phyloP scores from a whole-genome alignment of 768 basidiomycete genomes.

The Pleurotus djamor region DNA sequence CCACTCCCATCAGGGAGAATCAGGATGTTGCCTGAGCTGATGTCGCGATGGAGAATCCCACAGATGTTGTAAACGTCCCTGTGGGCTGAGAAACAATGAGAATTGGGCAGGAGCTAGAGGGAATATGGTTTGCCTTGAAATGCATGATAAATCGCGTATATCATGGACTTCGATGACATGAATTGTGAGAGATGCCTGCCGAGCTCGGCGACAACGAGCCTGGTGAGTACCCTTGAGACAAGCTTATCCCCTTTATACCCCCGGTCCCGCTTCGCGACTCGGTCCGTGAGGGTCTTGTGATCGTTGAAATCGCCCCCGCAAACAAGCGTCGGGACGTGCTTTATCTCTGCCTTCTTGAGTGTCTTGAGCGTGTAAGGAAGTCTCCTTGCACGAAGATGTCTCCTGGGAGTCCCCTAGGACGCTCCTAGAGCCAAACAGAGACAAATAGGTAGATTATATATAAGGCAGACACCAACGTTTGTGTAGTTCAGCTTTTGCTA shows the following conservation, averaged over 20 bases:
- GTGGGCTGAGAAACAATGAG: background rate
- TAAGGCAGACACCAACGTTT: no score
- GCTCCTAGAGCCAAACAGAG: no score
- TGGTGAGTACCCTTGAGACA: background rate
- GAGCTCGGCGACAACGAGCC: no score
- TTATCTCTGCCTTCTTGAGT: slow-evolving; percentile 10
- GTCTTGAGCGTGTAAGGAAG: background rate
- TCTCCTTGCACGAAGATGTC: no score
- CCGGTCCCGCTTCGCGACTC: background rate
- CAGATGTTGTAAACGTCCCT: background rate
- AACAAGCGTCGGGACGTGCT: slow-evolving; percentile 19
- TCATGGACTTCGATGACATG: no score
- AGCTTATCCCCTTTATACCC: slow-evolving; percentile 3
- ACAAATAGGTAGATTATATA: no score
- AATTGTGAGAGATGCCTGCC: no score
- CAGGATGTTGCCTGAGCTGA: slow-evolving; percentile 8
- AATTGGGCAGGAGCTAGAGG: no score
- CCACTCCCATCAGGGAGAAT: slow-evolving; percentile 1
- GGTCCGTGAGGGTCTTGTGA: background rate
- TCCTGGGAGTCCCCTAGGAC: no score
- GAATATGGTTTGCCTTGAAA: no score
- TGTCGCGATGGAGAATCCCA: slow-evolving; percentile 6
- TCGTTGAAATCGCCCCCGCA: slow-evolving; percentile 23
- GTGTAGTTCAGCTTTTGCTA: no score
- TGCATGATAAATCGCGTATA: no score